Conservation (phyloP, 768 basidiomycete genomes). For the Austroboletus eburneus region DNA sequence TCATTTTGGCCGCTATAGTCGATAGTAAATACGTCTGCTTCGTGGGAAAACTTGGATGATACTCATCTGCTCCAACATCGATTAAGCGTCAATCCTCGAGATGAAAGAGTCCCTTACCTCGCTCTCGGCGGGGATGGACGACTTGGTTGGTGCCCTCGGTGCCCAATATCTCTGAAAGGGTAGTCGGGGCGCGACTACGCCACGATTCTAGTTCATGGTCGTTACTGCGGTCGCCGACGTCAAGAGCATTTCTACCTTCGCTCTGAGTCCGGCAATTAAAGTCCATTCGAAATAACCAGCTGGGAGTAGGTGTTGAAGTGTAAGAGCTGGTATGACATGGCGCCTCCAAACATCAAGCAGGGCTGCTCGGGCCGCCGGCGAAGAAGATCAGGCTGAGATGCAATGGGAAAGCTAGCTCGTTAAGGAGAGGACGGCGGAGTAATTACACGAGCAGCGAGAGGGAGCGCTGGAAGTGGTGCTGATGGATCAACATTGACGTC, state of each 20-base stretch:
- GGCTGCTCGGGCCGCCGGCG: constrained; percentile 62
- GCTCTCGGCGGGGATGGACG: constrained; percentile 26
- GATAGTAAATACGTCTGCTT: constrained; percentile 19
- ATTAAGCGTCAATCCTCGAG: constrained; percentile 6
- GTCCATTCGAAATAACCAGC: constrained; percentile 33
- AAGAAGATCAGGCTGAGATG: constrained; percentile 29
- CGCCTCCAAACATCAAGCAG: constrained; percentile 65
- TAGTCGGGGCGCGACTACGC: constrained; percentile 27
- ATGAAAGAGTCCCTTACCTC: constrained; percentile 11
- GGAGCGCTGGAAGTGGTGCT: constrained; percentile 28
- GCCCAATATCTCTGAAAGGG: constrained; percentile 9
- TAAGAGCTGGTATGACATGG: constrained; percentile 54
- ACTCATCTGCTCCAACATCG: constrained; percentile 24
- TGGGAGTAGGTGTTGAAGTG: constrained; percentile 28
- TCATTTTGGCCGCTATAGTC: constrained; percentile 24
- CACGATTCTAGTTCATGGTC: constrained; percentile 18
- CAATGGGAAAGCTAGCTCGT: constrained; percentile 4
- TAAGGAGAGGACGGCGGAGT: constrained; percentile 22
- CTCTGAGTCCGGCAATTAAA: constrained; percentile 34
- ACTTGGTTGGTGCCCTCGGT: constrained; percentile 23
- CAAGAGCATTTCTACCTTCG: constrained; percentile 40
- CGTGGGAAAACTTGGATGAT: constrained; percentile 4
- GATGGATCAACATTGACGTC: no score
- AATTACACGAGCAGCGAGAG: constrained; percentile 24
- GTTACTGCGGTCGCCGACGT: constrained; percentile 27